These are phyloP conservation scores for Sugiyamaella boreocaroliniensis DNA, from an alignment of 805 yeast species.

Conservation along the genomic window DNA sequence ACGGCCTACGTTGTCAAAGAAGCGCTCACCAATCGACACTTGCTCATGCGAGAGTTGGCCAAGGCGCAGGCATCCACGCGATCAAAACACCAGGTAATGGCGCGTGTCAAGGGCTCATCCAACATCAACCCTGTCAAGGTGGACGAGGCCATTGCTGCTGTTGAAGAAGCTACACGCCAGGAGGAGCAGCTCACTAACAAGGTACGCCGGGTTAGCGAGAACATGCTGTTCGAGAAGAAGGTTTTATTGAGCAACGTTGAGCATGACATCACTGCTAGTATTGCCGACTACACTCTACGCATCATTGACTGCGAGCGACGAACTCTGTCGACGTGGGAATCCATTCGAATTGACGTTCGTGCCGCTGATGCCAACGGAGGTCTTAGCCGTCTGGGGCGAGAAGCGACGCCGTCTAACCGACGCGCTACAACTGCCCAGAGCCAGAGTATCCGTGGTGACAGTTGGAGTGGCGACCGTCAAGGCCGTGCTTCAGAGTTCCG, in stretches of 20 bases:
- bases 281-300: conserved; percentile 57
- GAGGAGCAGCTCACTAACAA: conserved; percentile 75
- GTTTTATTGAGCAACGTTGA: conserved; percentile 58
- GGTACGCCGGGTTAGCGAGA: conserved; percentile 75
- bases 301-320: conserved; percentile 84
- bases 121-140: conserved; percentile 81
- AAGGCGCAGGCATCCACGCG: conserved; percentile 73
- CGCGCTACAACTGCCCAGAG: conserved; percentile 30
- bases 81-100: conserved; percentile 63
- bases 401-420: conserved; percentile 39
- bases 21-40: conserved; percentile 84
- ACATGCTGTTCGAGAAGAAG: conserved; percentile 68
- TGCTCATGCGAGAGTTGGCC: conserved; percentile 80
- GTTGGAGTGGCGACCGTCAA: conserved; percentile 51
- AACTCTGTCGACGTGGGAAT: conserved; percentile 65
- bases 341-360: conserved; percentile 63
- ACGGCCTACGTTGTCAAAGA: conserved; percentile 89
- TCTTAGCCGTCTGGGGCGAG: conserved; percentile 74
- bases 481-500: conserved; percentile 14
- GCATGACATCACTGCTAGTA: conserved; percentile 42
- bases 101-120: conserved; percentile 59
- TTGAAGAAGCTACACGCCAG: conserved; percentile 68
- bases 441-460: conserved; percentile 47
- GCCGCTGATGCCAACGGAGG: conserved; percentile 74
- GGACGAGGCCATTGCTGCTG: conserved; percentile 76